Evolutionary conservation across 768 basidiomycete genomes (phyloP).

Genomic region (Mycena leptocephala): DNA sequence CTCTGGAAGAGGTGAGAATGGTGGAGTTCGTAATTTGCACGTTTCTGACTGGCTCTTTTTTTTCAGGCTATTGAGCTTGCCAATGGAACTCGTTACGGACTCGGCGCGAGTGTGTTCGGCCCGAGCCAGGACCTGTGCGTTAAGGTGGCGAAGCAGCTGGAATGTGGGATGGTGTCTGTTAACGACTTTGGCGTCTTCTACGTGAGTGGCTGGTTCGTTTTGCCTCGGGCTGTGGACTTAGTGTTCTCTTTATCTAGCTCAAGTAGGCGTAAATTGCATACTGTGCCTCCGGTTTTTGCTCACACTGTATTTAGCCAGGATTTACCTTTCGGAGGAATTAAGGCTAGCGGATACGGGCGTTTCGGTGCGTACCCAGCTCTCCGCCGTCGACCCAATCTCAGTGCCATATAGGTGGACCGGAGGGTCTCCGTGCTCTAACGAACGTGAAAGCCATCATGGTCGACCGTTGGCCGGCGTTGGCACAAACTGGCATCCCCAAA

Average conservation of each 20-base stretch:
- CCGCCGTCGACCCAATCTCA: slow-evolving; percentile 26
- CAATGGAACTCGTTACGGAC: slow-evolving; percentile 90
- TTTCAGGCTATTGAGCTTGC: slow-evolving; percentile 84
- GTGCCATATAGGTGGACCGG: slow-evolving; percentile 83
- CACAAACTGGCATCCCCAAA: slow-evolving; percentile 90
- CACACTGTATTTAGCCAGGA: slow-evolving; percentile 73
- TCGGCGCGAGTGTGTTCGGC: slow-evolving; percentile 97
- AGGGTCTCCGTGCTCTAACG: slow-evolving; percentile 91
- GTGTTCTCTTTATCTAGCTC: slow-evolving; percentile 58
- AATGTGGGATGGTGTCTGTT: slow-evolving; percentile 97
- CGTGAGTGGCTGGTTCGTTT: slow-evolving; percentile 59
- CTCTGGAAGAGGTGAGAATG: slow-evolving; percentile 86
- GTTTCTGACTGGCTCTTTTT: too few species aligned
- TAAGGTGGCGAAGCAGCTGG: slow-evolving; percentile 84
- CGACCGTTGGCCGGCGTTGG: slow-evolving; percentile 88
- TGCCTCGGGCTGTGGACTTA: slow-evolving; percentile 15
- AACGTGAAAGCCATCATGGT: slow-evolving; percentile 90
- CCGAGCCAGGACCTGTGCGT: slow-evolving; percentile 85
- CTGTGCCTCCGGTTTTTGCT: slow-evolving; percentile 10
- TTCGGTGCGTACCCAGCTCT: slow-evolving; percentile 75
- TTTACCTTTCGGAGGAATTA: slow-evolving; percentile 95
- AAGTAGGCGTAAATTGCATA: slow-evolving; percentile 64
- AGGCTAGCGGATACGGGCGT: slow-evolving; percentile 93
- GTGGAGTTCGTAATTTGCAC: too few species aligned
- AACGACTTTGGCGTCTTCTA: slow-evolving; percentile 96